These are phyloP conservation scores for Saccharomyces mikatae DNA, from an alignment of 805 yeast species.

Conservation along the genomic window DNA sequence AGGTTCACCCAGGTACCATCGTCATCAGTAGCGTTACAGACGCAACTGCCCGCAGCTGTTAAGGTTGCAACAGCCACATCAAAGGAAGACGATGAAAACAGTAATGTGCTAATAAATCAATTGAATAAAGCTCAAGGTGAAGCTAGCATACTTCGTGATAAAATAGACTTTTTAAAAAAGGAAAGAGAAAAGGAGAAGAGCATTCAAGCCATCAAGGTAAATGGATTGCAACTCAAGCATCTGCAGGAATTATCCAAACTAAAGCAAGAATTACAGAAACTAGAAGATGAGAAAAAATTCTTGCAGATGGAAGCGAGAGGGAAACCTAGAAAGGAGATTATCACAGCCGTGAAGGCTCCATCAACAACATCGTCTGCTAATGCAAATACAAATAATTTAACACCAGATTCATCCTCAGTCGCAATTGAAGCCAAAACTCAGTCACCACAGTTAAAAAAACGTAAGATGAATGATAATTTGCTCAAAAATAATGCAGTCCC, in stretches of 20 bases:
- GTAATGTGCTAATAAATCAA: constrained; percentile 11
- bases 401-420: constrained; percentile 4
- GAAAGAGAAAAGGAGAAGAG: constrained; percentile 35
- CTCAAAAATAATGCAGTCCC: constrained; percentile 6
- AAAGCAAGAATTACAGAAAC: constrained; percentile 35
- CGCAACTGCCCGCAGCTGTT: background rate
- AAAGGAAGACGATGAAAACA: background rate
- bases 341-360: constrained; percentile 2
- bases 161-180: constrained; percentile 41
- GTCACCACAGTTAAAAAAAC: constrained; percentile 4
- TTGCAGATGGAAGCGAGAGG: constrained; percentile 40
- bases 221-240: constrained; percentile 17
- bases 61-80: background rate
- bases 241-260: constrained; percentile 33
- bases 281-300: constrained; percentile 51
- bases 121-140: constrained; percentile 67
- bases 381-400: constrained; percentile 5
- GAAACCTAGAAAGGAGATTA: background rate
- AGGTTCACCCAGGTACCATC: constrained; percentile 7
- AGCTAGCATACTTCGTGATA: constrained; percentile 66
- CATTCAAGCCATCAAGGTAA: constrained; percentile 20
- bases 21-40: constrained; percentile 1
- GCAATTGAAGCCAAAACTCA: constrained; percentile 5
- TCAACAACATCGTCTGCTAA: constrained; percentile 5
- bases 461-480: background rate